Conservation (phyloP, 768 basidiomycete genomes). For the Auricularia auricula-judae region DNA sequence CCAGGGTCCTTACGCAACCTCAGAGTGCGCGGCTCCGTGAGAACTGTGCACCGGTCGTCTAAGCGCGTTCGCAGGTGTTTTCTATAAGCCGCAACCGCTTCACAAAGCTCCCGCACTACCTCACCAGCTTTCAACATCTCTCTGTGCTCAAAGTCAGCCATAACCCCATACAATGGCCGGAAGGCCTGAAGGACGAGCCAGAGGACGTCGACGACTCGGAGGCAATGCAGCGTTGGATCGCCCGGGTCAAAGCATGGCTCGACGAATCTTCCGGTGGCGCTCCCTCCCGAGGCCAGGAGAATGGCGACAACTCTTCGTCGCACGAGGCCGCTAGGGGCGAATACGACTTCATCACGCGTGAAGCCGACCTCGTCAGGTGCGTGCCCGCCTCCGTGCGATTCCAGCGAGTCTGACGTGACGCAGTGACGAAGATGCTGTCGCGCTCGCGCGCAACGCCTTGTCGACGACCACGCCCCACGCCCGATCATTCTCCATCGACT, state of each 20-base stretch:
- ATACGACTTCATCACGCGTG: background rate
- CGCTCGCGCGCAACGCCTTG: constrained; percentile 24
- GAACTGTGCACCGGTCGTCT: background rate
- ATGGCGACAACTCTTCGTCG: background rate
- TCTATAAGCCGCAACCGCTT: constrained; percentile 82
- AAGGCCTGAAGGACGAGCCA: constrained; percentile 41
- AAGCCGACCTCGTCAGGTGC: constrained; percentile 3
- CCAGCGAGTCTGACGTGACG: background rate
- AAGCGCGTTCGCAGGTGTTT: constrained; percentile 48
- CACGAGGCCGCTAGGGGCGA: background rate
- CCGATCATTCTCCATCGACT: constrained; percentile 52
- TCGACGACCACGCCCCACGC: constrained; percentile 25
- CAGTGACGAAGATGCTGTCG: constrained; percentile 30
- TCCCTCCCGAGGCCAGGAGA: background rate
- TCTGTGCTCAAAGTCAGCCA: constrained; percentile 77
- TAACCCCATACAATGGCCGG: constrained; percentile 94
- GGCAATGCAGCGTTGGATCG: constrained; percentile 62
- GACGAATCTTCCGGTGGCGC: constrained; percentile 20
- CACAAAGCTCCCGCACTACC: constrained; percentile 63
- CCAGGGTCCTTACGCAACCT: constrained; percentile 73
- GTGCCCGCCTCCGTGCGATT: background rate
- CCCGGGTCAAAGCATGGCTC: constrained; percentile 65
- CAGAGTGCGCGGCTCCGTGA: constrained; percentile 35
- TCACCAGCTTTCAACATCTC: constrained; percentile 60
- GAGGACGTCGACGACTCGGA: constrained; percentile 34